These are phyloP conservation scores for Chrysanthemum makinoi DNA, from an alignment of 129 eudicot species.

Conservation along the genomic window DNA sequence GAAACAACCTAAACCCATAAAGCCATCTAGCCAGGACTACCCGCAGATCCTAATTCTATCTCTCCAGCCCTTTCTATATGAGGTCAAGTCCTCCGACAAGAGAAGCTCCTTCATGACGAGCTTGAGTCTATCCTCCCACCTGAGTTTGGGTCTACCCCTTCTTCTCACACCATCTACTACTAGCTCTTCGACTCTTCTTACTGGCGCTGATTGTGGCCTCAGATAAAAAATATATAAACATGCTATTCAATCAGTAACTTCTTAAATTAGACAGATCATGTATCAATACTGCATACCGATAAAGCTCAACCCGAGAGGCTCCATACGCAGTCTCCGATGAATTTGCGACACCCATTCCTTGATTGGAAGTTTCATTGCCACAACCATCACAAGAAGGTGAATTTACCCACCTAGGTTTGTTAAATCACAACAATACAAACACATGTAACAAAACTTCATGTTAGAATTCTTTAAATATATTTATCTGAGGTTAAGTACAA, in stretches of 20 bases:
- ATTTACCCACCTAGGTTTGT: conserved; percentile 71
- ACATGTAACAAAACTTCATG: conserved; percentile 6
- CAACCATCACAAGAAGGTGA: conserved; percentile 89
- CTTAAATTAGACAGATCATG: not conserved
- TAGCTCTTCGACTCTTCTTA: too few species aligned
- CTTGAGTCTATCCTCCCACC: too few species aligned
- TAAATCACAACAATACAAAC: conserved; percentile 14
- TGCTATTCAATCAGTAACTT: not conserved
- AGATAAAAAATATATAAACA: not conserved
- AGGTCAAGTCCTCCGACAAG: too few species aligned
- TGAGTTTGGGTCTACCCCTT: too few species aligned
- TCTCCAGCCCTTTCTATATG: too few species aligned
- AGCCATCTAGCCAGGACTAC: too few species aligned
- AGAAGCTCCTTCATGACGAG: too few species aligned
- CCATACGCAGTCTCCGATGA: conserved; percentile 54
- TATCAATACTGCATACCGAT: conserved; percentile 53
- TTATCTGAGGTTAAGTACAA: not conserved
- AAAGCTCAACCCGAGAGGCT: conserved; percentile 86
- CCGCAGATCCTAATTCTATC: too few species aligned
- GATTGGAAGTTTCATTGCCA: conserved; percentile 61
- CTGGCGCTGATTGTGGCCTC: too few species aligned
- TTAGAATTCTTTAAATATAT: not conserved
- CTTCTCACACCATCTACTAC: too few species aligned
- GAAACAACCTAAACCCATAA: too few species aligned
- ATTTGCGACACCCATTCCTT: conserved; percentile 73